A percentile compares a stretch with the other conserved stretches of the same genome.
Evolutionary conservation across 1,139 yeast species (phyloP).

Genomic region (Meyerozyma carpophila): DNA sequence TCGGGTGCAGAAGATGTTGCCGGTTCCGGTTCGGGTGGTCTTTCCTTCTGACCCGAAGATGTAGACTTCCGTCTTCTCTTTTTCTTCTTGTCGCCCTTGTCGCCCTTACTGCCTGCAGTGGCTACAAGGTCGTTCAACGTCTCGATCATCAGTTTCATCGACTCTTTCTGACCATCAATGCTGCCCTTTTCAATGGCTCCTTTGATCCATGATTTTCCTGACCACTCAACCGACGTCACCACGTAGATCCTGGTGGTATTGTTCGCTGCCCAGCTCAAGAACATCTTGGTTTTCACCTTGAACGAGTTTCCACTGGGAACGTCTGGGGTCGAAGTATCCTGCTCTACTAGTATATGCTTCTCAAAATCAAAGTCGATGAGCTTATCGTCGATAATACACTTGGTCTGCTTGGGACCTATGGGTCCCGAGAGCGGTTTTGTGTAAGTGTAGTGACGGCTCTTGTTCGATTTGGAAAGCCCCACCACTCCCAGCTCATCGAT

Average conservation of each 20-base stretch:
- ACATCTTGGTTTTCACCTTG: conserved; percentile 62
- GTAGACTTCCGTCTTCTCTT: conserved; percentile 14
- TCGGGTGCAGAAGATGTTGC: conserved; percentile 5
- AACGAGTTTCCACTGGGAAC: conserved; percentile 92
- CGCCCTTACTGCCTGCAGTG: conserved; percentile 12
- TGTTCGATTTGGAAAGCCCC: conserved; percentile 19
- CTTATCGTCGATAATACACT: conserved; percentile 71
- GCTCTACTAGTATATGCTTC: conserved; percentile 52
- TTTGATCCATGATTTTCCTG: conserved; percentile 89
- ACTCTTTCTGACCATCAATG: conserved; percentile 80
- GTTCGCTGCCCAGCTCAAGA: conserved; percentile 70
- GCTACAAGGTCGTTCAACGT: conserved; percentile 48
- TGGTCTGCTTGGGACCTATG: conserved; percentile 93
- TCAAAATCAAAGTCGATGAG: conserved; percentile 61
- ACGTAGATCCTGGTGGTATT: conserved; percentile 62
- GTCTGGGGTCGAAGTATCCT: conserved; percentile 79
- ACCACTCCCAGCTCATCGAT: conserved; percentile 50
- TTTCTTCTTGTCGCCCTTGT: conserved; percentile 17
- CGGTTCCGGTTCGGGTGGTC: conserved; percentile 7
- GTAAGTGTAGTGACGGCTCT: conserved; percentile 60
- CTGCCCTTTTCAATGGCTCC: conserved; percentile 91
- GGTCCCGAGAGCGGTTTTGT: conserved; percentile 77
- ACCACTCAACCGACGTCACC: conserved; percentile 76
- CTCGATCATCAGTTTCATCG: conserved; percentile 54
- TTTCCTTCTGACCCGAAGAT: conserved; percentile 6